Evolutionary conservation across 805 yeast genomes (phyloP).

Genomic region (Cyberlindnera japonica): DNA sequence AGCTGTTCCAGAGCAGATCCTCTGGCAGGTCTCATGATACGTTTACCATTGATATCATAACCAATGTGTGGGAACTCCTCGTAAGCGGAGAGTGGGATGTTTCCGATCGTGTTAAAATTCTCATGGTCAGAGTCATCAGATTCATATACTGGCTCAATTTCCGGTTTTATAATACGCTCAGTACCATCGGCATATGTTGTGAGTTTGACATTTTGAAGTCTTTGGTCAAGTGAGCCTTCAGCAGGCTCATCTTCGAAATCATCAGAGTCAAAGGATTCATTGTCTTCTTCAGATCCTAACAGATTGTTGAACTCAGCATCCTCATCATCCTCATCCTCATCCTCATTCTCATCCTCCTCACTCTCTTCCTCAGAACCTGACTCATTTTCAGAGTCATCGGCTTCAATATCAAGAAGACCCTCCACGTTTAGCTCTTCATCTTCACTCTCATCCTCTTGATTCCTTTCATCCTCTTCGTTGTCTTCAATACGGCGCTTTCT

Average conservation of each 20-base stretch:
- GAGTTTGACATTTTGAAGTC: constrained; percentile 28
- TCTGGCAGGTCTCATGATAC: constrained; percentile 98
- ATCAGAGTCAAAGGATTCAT: constrained; percentile 35
- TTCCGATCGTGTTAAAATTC: constrained; percentile 87
- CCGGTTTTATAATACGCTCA: constrained; percentile 77
- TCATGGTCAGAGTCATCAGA: constrained; percentile 86
- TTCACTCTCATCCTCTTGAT: constrained; percentile 17
- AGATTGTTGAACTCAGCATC: constrained; percentile 63
- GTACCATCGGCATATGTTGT: constrained; percentile 73
- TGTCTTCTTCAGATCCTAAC: constrained; percentile 50
- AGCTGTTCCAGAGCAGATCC: constrained; percentile 92
- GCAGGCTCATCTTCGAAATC: constrained; percentile 55
- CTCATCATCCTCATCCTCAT: constrained; percentile 34
- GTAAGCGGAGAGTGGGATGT: constrained; percentile 87
- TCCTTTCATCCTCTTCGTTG: constrained; percentile 14
- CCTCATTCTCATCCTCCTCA: constrained; percentile 13
- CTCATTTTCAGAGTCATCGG: constrained; percentile 17
- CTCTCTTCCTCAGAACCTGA: constrained; percentile 20
- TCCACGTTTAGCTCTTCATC: constrained; percentile 19
- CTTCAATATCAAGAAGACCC: constrained; percentile 37
- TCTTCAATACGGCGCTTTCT: constrained; percentile 24
- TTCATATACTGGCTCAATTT: constrained; percentile 91
- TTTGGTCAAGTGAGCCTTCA: constrained; percentile 26
- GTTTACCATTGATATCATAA: constrained; percentile 93
- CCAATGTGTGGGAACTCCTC: constrained; percentile 98